Base-by-base conservation (phyloP, 2,329 filamentous ascomycete genomes). In the Uncinocarpus reesii region DNA sequence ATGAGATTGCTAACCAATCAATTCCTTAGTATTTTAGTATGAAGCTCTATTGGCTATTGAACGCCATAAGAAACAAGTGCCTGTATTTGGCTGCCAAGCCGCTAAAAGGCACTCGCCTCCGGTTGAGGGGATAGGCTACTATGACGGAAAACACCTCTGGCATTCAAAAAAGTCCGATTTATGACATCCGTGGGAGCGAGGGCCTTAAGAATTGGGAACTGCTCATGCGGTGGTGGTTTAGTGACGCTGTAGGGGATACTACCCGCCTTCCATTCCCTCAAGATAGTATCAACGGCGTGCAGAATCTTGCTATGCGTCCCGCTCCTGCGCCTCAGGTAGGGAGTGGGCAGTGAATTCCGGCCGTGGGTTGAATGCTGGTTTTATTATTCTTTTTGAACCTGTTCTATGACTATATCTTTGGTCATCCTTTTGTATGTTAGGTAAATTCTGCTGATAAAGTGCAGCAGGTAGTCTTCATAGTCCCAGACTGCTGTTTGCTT, bases 191-290 rank as follows among this genome's bases (percentile, higher is more conserved):
- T 32, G 38, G 38, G 15, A 15, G 23, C 24, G n/a, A 29, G 23
- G 24, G 20, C 24, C 15, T 26, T 18, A 2, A 42, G n/a, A 42
- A 42, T 18, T 42, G 13, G 6, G n/a, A 3, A 42, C n/a, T 42
- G 38, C 15, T 42, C 38, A 18, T 29, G 23, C 28, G 8, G n/a
- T 42, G 38, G 23, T 29, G n/a, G 23, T 28, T 28, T 13, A 24
- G 23, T 42, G 38, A 42, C 20, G 38, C 38, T 42, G 24, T 18
- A 15, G 38, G 38, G 23, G 24, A 42, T 42, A 42, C 38, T 26
- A 40, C 37, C 37, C 37, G 37, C 37, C 37, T 40, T 26, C 37
- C 13, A 8, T 40, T 23, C 23, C 37, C 20, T 40, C 20, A 40
- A 24, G 37, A 26, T 40, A n/a, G n/a, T n/a, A 24, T 40, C 37